phyloP scores from a whole-genome alignment of 495 filamentous ascomycete species.

The Penicillium coffeae region DNA sequence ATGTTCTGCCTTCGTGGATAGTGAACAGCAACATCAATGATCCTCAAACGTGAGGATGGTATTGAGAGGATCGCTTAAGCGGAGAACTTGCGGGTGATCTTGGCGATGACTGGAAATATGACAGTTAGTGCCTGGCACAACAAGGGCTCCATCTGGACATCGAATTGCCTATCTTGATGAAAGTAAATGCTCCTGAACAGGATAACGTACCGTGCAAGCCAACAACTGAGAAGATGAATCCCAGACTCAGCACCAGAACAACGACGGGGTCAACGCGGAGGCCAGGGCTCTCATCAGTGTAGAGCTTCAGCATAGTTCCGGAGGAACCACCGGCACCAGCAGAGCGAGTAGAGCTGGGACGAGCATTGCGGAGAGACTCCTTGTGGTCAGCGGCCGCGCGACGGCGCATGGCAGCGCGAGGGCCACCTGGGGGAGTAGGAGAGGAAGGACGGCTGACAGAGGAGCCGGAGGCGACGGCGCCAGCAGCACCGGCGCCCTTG shows the following conservation, averaged over 20 bases:
- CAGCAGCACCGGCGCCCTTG: slow-evolving; percentile 66
- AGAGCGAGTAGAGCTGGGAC: slow-evolving; percentile 84
- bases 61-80: slow-evolving; percentile 27
- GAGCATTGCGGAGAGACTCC: slow-evolving; percentile 85
- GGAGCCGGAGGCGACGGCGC: slow-evolving; percentile 56
- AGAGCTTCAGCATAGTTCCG: slow-evolving; percentile 98
- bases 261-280: slow-evolving; percentile 97
- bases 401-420: slow-evolving; percentile 88
- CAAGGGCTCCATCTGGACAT: too few species aligned
- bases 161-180: too few species aligned
- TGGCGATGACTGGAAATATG: slow-evolving; percentile 75
- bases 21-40: background rate
- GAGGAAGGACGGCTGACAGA: slow-evolving; percentile 75
- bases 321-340: slow-evolving; percentile 94
- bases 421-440: slow-evolving; percentile 87
- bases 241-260: slow-evolving; percentile 87
- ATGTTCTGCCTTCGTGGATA: background rate
- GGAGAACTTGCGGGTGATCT: slow-evolving; percentile 89
- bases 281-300: slow-evolving; percentile 96
- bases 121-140: background rate
- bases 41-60: background rate
- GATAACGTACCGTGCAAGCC: slow-evolving; percentile 87
- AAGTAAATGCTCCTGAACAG: too few species aligned
- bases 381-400: slow-evolving; percentile 93
- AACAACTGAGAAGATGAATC: slow-evolving; percentile 98